These are phyloP conservation scores for Botrytis hyacinthi DNA, from an alignment of 2,329 filamentous ascomycete genomes.

Conservation along the genomic window DNA sequence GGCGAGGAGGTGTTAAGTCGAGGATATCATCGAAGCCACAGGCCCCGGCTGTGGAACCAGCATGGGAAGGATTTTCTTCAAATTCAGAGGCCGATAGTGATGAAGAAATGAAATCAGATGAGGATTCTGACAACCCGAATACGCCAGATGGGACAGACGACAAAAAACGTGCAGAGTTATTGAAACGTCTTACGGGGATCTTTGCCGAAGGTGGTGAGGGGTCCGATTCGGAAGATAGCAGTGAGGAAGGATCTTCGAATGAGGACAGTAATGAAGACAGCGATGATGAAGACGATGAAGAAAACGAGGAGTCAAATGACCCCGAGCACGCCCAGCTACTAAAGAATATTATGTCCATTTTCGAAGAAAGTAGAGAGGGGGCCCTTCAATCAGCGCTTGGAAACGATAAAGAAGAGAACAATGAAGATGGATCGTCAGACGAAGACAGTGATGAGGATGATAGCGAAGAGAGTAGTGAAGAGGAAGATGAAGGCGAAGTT, in stretches of 20 bases:
- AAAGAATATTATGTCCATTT: conserved; percentile 7
- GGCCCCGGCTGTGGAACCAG: conserved; percentile 46
- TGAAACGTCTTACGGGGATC: conserved; percentile 15
- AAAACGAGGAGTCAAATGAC: neutral
- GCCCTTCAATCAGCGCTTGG: neutral
- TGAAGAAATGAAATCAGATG: conserved; percentile 37
- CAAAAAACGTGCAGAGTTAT: neutral
- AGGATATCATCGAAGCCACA: conserved; percentile 52
- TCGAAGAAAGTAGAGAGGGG: conserved; percentile 11
- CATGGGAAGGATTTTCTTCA: conserved; percentile 63
- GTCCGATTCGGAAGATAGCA: conserved; percentile 3
- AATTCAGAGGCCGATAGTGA: conserved; percentile 44
- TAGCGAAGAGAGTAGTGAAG: conserved; percentile 30
- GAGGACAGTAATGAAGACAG: neutral
- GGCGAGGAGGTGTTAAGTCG: conserved; percentile 59
- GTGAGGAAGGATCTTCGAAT: conserved; percentile 3
- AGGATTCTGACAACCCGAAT: conserved; percentile 40
- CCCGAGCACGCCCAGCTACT: conserved; percentile 6
- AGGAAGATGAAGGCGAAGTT: conserved; percentile 37
- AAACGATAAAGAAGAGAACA: conserved; percentile 31
- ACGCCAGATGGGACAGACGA: conserved; percentile 25
- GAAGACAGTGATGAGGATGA: conserved; percentile 23
- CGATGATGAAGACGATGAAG: neutral
- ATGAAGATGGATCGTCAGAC: conserved; percentile 24
- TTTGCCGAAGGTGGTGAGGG: neutral